Evolutionary conservation across 2,329 filamentous ascomycete genomes (phyloP).

Genomic region (Neonectria sp.): DNA sequence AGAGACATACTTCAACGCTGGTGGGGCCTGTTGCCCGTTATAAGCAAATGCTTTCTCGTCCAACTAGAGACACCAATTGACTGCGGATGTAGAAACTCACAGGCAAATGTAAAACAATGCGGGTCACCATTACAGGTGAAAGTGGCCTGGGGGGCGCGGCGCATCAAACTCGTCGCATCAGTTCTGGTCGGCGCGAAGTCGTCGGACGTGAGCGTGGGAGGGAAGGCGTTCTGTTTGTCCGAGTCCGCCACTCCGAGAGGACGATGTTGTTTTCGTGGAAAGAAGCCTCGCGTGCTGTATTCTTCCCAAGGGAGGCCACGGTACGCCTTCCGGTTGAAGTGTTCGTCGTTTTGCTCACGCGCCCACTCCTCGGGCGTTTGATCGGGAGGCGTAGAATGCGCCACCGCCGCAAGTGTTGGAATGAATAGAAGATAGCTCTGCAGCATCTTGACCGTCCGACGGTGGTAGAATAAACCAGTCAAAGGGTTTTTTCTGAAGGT

Average conservation of each 20-base stretch:
- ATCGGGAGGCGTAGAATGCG: too few relatives aligned
- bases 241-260: background rate
- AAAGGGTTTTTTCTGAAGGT: too few relatives aligned
- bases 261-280: slow-evolving; percentile 1
- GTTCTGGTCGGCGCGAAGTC: slow-evolving; percentile 7
- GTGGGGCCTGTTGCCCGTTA: background rate
- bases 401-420: too few relatives aligned
- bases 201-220: slow-evolving; percentile 3
- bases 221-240: background rate
- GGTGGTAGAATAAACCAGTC: too few relatives aligned
- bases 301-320: background rate
- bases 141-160: background rate
- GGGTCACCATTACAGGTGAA: too few relatives aligned
- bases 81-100: too few relatives aligned
- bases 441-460: too few relatives aligned
- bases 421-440: too few relatives aligned
- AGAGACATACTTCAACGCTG: slow-evolving; percentile 1
- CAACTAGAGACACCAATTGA: too few relatives aligned
- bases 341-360: too few relatives aligned
- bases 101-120: background rate
- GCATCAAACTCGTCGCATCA: background rate
- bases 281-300: slow-evolving; percentile 2
- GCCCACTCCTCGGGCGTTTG: too few relatives aligned
- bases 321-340: too few relatives aligned
- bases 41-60: background rate